Evolutionary conservation across 768 basidiomycete genomes (phyloP), one percentile per base, ranked within the genome.

Genomic region (Tylopilus felleus): DNA sequence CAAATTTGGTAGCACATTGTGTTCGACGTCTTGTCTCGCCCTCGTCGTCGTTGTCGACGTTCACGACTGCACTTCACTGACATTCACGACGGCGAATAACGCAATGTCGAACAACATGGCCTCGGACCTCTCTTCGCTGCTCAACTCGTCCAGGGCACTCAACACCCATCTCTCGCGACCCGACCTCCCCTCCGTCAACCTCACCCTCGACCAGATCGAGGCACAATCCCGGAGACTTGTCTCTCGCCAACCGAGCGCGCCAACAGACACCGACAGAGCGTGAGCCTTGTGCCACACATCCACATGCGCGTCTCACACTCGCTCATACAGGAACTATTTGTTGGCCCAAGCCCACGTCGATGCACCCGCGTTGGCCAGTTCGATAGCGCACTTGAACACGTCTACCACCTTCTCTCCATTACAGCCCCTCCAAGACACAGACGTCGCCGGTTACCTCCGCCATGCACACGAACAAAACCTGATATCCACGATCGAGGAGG

Each of bases 341-440:
- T 83, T 99, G 25, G 95, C 96, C 2, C 91, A 93, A 60, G 93
- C 92, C 0, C 90, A 92, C 55, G 88, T 99, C 57, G 94, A 99
- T 72, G 90, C 90, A 1, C 84, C 93, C n/a, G 85, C 90, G 1
- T 77, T 98, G 14, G 84, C 85, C 9, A 82, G 78, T 60, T 89
- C 89, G 0, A 93, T 98, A 53, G 88, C 90, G 5, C 83, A 89
- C 58, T 73, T 94, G 57, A 90, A 93, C 65, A 83, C 90, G 3
- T 75, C 86, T 1, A 76, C 88, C 5, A 95, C 91, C 0, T 96
- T 94, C 68, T 83, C 88, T 22, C 91, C 93, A 0, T 75, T 94
- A n/a, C 90, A 93, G 64, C 89, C 92, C 5, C 79, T 96, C n/a
- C 87, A 90, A 64, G 94, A 97, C 74, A 94, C 90, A 0, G 94